These are phyloP conservation scores for Xerocomus potaroensis DNA, from an alignment of 768 basidiomycete species.

Conservation along the genomic window DNA sequence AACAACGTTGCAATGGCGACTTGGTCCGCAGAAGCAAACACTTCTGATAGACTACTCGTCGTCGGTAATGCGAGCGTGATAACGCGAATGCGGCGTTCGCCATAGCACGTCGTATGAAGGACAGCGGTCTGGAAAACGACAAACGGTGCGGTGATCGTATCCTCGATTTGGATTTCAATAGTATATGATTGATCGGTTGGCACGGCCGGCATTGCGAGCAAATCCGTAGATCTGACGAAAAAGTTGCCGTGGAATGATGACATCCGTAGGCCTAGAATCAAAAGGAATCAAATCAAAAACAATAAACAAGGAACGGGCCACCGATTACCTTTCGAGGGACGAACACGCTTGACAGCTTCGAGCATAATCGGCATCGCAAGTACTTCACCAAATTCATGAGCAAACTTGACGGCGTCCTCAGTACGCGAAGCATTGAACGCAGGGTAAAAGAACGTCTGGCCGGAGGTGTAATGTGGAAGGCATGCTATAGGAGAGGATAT, in stretches of 20 bases:
- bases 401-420: constrained; percentile 98
- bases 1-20: constrained; percentile 79
- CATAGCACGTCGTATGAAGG: constrained; percentile 90
- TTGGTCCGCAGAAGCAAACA: constrained; percentile 89
- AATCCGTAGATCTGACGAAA: constrained; percentile 95
- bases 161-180: constrained; percentile 94
- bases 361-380: constrained; percentile 92
- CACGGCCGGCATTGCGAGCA: constrained; percentile 95
- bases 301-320: no score
- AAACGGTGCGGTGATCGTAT: constrained; percentile 84
- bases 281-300: no score
- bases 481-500: constrained; percentile 52
- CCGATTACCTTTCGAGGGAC: constrained; percentile 80
- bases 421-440: constrained; percentile 93
- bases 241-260: constrained; percentile 98
- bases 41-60: constrained; percentile 80
- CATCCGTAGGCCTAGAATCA: constrained; percentile 74
- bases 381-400: constrained; percentile 93
- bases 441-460: constrained; percentile 97
- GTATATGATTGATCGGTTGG: constrained; percentile 94
- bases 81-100: constrained; percentile 89
- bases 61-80: constrained; percentile 85
- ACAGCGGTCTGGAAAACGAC: constrained; percentile 95
- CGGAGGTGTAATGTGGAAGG: constrained; percentile 95
- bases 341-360: constrained; percentile 96